Evolutionary conservation across 441 rosid species (phyloP), one percentile per base, ranked within the genome.

Genomic region (Gossypium trilobum): DNA sequence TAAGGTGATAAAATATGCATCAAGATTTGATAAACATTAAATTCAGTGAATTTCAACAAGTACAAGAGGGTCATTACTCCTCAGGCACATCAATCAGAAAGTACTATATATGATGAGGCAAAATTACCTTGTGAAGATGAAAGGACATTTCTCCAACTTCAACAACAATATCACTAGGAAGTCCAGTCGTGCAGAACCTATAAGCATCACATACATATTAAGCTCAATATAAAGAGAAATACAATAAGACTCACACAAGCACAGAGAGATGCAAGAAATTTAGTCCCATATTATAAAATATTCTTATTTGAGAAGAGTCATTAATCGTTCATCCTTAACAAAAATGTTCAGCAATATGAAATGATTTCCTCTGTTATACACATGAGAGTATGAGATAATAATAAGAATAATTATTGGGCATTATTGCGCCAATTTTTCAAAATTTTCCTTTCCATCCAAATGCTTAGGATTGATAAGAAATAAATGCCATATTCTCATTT

Each of bases 121-220:
- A 74, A 74, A 48, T 72, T 85, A 95, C 99, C 99, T 91, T 95
- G 88, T 95, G 99, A 74, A 92, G 97, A 84, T 95, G 99, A 74
- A 92, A 95, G 70, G 96, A 89, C 94, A 92, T 92, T 58, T 89
- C 96, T 48, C 86, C 98, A 74, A 89, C 98, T 85, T 92, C 93
- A 78, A 95, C 93, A 39, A 81, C 83, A 70, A 92, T 81, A 77
- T 95, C 99, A 75, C 98, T 91, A 4, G 97, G 98, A 74, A 95
- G 98, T 73, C 97, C 98, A 22, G 92, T 85, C 57, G 98, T 89
- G 79, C 97, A 95, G 87, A 95, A 92, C 99, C 98, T 92, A 73
- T 29, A 73, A 52, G 57, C 39, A 64, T 51, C 6, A 59, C 23
- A 70, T 61, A 42, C 31, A 66, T 54, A 73, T 60, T 54, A 50